Evolutionary conservation across 2,329 filamentous ascomycete species (phyloP).

Genomic region (Pyricularia sp.): DNA sequence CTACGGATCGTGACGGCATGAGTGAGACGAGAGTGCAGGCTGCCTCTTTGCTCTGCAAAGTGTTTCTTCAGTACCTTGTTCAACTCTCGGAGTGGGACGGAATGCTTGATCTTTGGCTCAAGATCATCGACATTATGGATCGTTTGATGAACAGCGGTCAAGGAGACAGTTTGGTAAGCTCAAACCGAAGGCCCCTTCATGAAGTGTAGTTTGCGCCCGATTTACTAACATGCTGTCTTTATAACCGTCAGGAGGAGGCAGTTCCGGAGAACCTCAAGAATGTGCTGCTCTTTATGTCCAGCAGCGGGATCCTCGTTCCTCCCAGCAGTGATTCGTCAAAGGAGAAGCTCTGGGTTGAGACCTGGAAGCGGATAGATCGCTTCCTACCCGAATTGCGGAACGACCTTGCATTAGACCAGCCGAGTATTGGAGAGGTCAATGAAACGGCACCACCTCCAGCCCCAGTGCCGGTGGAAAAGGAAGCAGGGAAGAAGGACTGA

Average conservation of each 20-base stretch:
- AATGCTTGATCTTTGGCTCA: conserved; percentile 83
- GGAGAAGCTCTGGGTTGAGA: conserved; percentile 47
- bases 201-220: neutral
- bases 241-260: conserved; percentile 61
- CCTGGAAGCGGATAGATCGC: conserved; percentile 52
- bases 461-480: neutral
- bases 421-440: conserved; percentile 5
- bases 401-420: conserved; percentile 41
- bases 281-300: conserved; percentile 87
- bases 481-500: neutral
- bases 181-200: neutral
- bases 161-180: conserved; percentile 69
- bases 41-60: conserved; percentile 82
- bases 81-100: conserved; percentile 74
- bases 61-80: conserved; percentile 87
- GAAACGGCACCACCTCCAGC: neutral
- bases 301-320: conserved; percentile 68
- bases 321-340: conserved; percentile 44
- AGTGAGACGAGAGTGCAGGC: conserved; percentile 87
- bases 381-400: conserved; percentile 48
- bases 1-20: conserved; percentile 84
- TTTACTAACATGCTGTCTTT: conserved; percentile 5
- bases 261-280: conserved; percentile 95
- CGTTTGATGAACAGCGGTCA: conserved; percentile 92
- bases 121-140: conserved; percentile 89